Evolutionary conservation across 2,329 filamentous ascomycete species (phyloP).

Genomic region (Pezizomycotina sp.): DNA sequence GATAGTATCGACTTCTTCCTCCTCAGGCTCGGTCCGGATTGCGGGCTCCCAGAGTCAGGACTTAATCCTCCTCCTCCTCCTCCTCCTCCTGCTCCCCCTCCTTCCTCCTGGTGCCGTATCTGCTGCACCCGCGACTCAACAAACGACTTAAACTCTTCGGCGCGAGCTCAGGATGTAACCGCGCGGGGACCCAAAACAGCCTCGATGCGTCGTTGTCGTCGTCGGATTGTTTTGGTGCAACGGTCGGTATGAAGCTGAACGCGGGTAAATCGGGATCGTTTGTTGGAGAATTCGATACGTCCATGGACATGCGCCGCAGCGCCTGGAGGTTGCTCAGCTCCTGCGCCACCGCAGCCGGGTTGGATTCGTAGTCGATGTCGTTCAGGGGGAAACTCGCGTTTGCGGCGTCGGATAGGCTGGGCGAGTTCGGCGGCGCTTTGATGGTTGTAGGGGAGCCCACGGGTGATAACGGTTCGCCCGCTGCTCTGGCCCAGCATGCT

Average conservation of each 20-base stretch:
- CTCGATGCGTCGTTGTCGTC: constrained; percentile 79
- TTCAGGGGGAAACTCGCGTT: constrained; percentile 55
- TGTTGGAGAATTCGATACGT: constrained; percentile 50
- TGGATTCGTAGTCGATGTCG: constrained; percentile 75
- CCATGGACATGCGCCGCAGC: constrained; percentile 85
- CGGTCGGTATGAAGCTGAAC: constrained; percentile 51
- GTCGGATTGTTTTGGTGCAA: constrained; percentile 54
- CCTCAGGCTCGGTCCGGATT: constrained; percentile 46
- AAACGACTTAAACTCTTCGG: constrained; percentile 92
- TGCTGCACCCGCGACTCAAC: constrained; percentile 83
- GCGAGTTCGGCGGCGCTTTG: constrained; percentile 24
- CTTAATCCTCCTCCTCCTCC: constrained; percentile 48
- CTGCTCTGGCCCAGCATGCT: constrained; percentile 31
- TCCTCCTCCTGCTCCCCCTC: constrained; percentile 68
- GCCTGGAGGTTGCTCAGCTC: constrained; percentile 86
- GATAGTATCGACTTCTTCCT: constrained; percentile 95
- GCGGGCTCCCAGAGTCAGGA: constrained; percentile 39
- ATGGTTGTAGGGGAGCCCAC: constrained; percentile 36
- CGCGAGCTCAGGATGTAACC: constrained; percentile 83
- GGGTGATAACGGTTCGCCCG: constrained; percentile 37
- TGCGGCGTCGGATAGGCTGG: constrained; percentile 37
- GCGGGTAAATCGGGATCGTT: constrained; percentile 60
- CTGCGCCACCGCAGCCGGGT: constrained; percentile 75
- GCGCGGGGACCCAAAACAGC: constrained; percentile 87
- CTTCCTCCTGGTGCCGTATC: constrained; percentile 40